Evolutionary conservation across 1,284 basidiomycete genomes (phyloP), one percentile per base, ranked within the genome.

Genomic region (Puccinia triticina): DNA sequence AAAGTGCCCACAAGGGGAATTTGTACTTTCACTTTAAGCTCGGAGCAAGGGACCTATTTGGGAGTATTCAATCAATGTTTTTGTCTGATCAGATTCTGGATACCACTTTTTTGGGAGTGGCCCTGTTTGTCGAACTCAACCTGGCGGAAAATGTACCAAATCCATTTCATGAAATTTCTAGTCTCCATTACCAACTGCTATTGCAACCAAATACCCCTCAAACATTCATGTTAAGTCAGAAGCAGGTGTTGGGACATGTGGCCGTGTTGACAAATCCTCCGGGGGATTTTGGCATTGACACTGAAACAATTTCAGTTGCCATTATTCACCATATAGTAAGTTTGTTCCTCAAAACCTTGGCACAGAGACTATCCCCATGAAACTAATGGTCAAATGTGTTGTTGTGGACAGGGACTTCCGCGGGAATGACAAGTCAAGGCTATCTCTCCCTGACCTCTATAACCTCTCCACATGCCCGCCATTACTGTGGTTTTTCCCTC

Each of bases 1-100:
- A 37, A 67, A 67, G n/a, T 10, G 34, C 11, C 32, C 64, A 67
- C 14, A 40, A 34, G n/a, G 64, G 64, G 18, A 67, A 67, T 32
- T 67, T 32, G n/a, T 67, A 67, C 23, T 14, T 67, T 21, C 64
- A 67, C n/a, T 2, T 67, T 34, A 43, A 32, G 32, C 23, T 37
- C 11, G 64, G 64, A 67, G 64, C 10, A 37, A 67, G 37, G 34
- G 40, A 67, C 40, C 37, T 37, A 16, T 67, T 67, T 40, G 64
- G 64, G n/a, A 67, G 64, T 67, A 67, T 67, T 5, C 64, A 67
- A 67, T 3, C 40, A 67, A 43, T 67, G 1, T 67, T 67, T 16
- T 12, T 32, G 1, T 37, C 32, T 11, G 64, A 67, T 10, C 64
- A 67, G n/a, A 18, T 67, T 40, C 64, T 32, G 2, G 37, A 67